These are phyloP conservation scores for Cyclotella kingstonii DNA, from an alignment of 108 stramenopile genomes.

Conservation along the genomic window DNA sequence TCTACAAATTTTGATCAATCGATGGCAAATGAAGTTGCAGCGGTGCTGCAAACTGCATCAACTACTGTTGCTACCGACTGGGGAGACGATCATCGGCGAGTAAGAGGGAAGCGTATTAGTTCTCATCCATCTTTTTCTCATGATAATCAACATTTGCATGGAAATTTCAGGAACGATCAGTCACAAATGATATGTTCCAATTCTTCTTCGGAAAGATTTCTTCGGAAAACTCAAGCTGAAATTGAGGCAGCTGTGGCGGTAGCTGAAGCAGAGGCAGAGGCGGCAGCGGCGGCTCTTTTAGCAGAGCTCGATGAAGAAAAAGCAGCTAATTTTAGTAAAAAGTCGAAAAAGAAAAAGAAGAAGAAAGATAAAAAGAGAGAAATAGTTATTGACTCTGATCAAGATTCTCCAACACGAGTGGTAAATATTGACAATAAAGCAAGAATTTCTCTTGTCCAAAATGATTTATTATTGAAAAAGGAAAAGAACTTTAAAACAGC, in stretches of 20 bases:
- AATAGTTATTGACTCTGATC: neutral
- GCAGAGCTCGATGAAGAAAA: constrained; percentile 90
- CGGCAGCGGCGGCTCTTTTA: constrained; percentile 82
- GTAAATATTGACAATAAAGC: constrained; percentile 12
- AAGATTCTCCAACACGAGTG: neutral
- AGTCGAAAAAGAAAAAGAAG: constrained; percentile 83
- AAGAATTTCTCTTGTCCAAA: neutral
- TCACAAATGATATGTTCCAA: neutral
- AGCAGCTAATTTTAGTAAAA: constrained; percentile 53
- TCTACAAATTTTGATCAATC: constrained; percentile 50
- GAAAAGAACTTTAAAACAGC: constrained; percentile 19
- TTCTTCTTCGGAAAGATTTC: constrained; percentile 29
- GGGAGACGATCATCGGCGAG: constrained; percentile 28
- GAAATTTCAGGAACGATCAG: neutral
- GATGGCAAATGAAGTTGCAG: constrained; percentile 58
- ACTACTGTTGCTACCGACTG: constrained; percentile 33
- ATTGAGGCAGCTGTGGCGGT: constrained; percentile 50
- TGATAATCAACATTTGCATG: constrained; percentile 6
- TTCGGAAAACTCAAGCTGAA: constrained; percentile 45
- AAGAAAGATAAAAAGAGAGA: constrained; percentile 56
- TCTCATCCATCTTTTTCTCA: constrained; percentile 22
- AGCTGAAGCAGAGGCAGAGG: constrained; percentile 80
- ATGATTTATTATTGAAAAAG: constrained; percentile 22
- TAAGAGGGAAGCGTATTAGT: constrained; percentile 31
- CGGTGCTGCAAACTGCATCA: constrained; percentile 60